Base-by-base conservation (phyloP, 352 stramenopile genomes). In the Phytophthora colocasiae region DNA sequence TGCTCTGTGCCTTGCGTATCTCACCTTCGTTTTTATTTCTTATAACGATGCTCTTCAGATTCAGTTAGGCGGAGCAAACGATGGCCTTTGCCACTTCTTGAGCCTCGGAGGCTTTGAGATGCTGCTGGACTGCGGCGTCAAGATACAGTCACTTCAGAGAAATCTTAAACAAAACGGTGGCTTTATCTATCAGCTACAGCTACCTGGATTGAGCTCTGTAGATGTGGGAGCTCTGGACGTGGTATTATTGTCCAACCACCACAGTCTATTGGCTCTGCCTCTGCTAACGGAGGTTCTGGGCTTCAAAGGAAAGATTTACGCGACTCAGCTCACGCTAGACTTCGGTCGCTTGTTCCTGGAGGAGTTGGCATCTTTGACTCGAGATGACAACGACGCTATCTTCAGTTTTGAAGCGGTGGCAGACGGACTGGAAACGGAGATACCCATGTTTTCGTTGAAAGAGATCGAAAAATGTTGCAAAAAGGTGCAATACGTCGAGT, bases 61-160 rank as follows among this genome's bases (percentile, higher is more conserved):
- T 49, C 86, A 90, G 51, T 65, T 96, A 58, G 85, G 85, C 24
- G 75, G 66, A 46, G 80, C 81, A 3, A 87, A 91, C 49, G 80
- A 91, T 63, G 83, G 77, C 31, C 71, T 93, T 1, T 93, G 85
- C 60, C 83, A 92, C 50, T 96, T 96, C 66, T 55, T 95, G 43
- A 89, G 81, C 59, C 75, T 95, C 24, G 85, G 81, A 52, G 88
- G 88, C 48, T 92, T 82, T 49, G 83, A 96, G 54, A 63, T 96
- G 47, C 75, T 96, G 53, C 73, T 96, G 46, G 88, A 96, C 73
- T 94, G 83, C 53, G 85, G 84, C 14, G 38, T 93, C 27, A 70
- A 62, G 19, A 50, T 63, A 27, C 62, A 70, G 50, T 69, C 43
- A 26, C 41, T 68, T 2, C 34, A 46, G 19, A 55, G 19, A 27